Percentiles rank a stretch among this genome's conserved stretches.
These are phyloP conservation scores for Fusarium continuum DNA, from an alignment of 2,329 filamentous ascomycete species.

Conservation along the genomic window DNA sequence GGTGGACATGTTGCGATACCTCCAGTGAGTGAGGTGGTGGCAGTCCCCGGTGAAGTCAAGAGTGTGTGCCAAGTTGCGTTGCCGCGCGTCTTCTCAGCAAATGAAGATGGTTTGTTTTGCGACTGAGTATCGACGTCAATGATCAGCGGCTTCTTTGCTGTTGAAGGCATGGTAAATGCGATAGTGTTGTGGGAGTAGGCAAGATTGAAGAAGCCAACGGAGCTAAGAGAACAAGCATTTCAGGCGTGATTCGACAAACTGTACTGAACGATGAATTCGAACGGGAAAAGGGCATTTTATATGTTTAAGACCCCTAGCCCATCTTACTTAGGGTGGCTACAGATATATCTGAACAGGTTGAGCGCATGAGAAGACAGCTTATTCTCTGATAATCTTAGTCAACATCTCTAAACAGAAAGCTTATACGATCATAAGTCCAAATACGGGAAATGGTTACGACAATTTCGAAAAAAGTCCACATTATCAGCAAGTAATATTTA, in stretches of 20 bases:
- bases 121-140: constrained; percentile 4
- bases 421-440: neutral
- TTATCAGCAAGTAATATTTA: neutral
- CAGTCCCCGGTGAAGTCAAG: constrained; percentile 26
- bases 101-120: constrained; percentile 1
- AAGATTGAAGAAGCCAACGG: neutral
- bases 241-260: neutral
- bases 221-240: neutral
- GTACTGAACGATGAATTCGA: neutral
- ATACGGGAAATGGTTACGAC: neutral
- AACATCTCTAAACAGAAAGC: no score
- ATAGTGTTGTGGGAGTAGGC: no score
- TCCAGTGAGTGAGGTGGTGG: constrained; percentile 14
- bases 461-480: neutral
- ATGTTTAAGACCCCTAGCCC: no score
- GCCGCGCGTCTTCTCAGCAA: constrained; percentile 17
- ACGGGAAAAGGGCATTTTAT: neutral
- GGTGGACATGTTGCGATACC: constrained; percentile 39
- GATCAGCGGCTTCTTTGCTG: constrained; percentile 10
- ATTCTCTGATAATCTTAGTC: no score
- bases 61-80: constrained; percentile 39
- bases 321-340: no score
- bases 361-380: no score
- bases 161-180: neutral
- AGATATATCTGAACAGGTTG: no score